Evolutionary conservation across 2,329 filamentous ascomycete species (phyloP).

Genomic region (Beauveria scarabaeidicola): DNA sequence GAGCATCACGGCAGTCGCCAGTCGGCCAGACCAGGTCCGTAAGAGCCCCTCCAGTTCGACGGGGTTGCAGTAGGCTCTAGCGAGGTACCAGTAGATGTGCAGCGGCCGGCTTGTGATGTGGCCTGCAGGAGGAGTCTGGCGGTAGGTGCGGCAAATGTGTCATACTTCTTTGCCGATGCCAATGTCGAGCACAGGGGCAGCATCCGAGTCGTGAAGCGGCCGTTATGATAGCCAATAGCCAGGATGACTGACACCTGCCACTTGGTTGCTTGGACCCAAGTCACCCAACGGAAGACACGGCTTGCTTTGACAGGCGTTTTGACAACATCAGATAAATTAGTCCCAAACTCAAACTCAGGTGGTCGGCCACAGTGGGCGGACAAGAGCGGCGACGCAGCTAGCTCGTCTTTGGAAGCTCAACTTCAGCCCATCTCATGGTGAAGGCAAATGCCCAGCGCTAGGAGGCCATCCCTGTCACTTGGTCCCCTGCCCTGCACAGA

Average conservation of each 20-base stretch:
- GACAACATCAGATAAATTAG: neutral
- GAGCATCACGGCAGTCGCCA: neutral
- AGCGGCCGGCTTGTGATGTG: neutral
- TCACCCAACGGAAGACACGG: neutral
- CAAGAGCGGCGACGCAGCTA: slow-evolving; percentile 5
- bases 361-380: neutral
- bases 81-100: neutral
- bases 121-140: neutral
- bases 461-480: neutral
- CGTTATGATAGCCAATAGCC: neutral
- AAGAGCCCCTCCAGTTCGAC: slow-evolving; percentile 6
- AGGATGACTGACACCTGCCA: neutral
- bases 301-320: neutral
- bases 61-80: neutral
- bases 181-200: neutral
- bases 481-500: neutral
- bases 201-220: neutral
- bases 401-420: slow-evolving; percentile 3
- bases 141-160: neutral
- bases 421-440: slow-evolving; percentile 3
- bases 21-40: neutral
- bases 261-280: neutral
- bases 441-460: neutral
- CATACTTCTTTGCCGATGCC: neutral
- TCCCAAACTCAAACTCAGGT: neutral